Evolutionary conservation across 225 moss, liverwort and hornwort genomes (phyloP), one percentile per base, ranked within the genome.

Genomic region (Neckera pumila): DNA sequence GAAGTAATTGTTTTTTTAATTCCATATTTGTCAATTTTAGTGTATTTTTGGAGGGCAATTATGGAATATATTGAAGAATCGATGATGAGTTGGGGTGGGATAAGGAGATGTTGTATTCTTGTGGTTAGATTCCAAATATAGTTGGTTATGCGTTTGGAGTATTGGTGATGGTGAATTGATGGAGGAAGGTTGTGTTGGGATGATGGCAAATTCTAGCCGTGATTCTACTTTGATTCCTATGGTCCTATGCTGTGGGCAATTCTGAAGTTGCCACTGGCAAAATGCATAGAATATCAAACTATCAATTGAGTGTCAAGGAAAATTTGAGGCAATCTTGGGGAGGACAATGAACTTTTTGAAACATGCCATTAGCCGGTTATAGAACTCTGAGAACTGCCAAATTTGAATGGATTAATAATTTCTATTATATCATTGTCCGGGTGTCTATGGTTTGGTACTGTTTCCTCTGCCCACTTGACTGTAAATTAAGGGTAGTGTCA

Each of bases 371-470:
- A 47, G 47, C 47, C 47, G 0, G 2, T 74, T 47, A 4, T 33
- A 2, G 18, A 74, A 74, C 45, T 51, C 51, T 19, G 7, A 75
- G 7, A 75, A 49, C 51, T 33, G 75, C 8, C 20, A 1, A 12
- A 51, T 33, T 75, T 33, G 51, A 51, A 49, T 4, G 11, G 20
- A 20, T 20, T 7, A 20, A 33, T 20, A 49, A 75, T 33, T 51
- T 34, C 30, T 22, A 56, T n/a, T n/a, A n/a, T n/a, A n/a, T 74
- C 74, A 2, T 19, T 12, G 12, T 49, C 33, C 45, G 10, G 16
- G 51, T 51, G 6, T 45, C 1, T n/a, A n/a, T n/a, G n/a, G n/a
- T n/a, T n/a, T 0, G 0, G 20, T 12, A 33, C 75, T 49, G 20
- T 31, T 49, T 31, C 12, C 26, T 6, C 51, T 5, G 33, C 76